phyloP scores from a whole-genome alignment of 2,329 filamentous ascomycete species.

The Cordyceps cicadae region DNA sequence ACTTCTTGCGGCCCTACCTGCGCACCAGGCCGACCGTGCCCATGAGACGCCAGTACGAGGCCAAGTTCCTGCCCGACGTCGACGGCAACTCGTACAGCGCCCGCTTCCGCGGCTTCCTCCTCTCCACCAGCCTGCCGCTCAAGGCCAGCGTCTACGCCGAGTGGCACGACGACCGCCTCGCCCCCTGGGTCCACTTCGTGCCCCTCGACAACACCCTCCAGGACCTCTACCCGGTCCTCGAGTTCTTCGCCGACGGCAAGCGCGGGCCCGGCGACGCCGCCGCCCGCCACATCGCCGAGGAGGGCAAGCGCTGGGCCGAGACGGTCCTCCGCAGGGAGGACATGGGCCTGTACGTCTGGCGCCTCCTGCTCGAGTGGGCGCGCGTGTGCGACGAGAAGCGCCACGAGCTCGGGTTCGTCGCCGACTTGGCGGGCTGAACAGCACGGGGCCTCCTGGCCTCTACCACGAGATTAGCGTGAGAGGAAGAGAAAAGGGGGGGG shows the following conservation, averaged over 20 bases:
- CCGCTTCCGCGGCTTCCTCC: constrained; percentile 55
- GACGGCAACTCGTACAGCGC: constrained; percentile 61
- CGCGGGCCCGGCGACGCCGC: constrained; percentile 38
- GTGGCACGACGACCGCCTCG: constrained; percentile 64
- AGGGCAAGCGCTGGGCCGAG: constrained; percentile 53
- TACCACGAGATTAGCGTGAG: neutral
- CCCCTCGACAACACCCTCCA: constrained; percentile 61
- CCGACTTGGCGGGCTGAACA: constrained; percentile 25
- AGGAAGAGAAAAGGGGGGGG: neutral
- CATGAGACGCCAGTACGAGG: constrained; percentile 42
- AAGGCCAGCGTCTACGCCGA: constrained; percentile 67
- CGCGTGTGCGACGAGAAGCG: constrained; percentile 39
- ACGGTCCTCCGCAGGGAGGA: constrained; percentile 55
- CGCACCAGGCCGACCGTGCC: constrained; percentile 23
- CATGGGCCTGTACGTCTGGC: constrained; percentile 58
- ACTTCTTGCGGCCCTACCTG: constrained; percentile 31
- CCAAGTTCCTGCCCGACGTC: constrained; percentile 61
- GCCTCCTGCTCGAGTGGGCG: constrained; percentile 51
- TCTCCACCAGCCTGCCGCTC: constrained; percentile 56
- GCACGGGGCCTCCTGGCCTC: neutral
- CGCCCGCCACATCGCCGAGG: constrained; percentile 52
- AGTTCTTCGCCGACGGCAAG: constrained; percentile 53
- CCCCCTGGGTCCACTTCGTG: constrained; percentile 65
- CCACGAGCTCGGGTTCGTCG: constrained; percentile 35
- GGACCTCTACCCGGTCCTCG: constrained; percentile 57